Conservation (phyloP, 768 basidiomycete species). For the Russula sp. region DNA sequence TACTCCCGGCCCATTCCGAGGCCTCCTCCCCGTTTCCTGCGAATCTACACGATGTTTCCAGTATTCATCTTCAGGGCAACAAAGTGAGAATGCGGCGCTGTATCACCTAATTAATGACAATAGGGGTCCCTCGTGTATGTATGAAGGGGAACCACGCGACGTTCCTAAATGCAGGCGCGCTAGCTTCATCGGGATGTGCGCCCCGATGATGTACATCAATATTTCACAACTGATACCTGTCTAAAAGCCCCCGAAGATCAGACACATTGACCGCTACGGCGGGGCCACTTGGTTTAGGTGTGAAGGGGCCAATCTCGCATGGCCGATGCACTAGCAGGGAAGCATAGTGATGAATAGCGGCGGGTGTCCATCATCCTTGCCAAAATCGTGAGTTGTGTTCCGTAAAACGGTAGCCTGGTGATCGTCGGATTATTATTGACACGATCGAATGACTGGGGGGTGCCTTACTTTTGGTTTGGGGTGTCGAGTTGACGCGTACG, state of each 20-base stretch:
- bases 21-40: not conserved
- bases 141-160: too few relatives aligned
- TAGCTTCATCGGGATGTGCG: too few relatives aligned
- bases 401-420: conserved; percentile 36
- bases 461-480: conserved; percentile 51
- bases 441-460: not conserved
- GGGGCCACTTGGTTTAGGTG: too few relatives aligned
- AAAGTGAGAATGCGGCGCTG: not conserved
- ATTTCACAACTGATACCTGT: too few relatives aligned
- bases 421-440: not conserved
- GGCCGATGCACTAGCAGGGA: conserved; percentile 23
- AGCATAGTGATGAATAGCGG: conserved; percentile 56
- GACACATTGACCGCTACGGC: not conserved
- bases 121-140: too few relatives aligned
- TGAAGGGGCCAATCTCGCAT: not conserved
- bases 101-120: too few relatives aligned
- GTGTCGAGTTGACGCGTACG: conserved; percentile 51
- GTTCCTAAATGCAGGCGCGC: too few relatives aligned
- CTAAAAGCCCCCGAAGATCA: not conserved
- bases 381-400: conserved; percentile 23
- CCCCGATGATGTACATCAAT: too few relatives aligned
- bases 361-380: conserved; percentile 26
- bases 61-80: not conserved
- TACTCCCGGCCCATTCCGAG: not conserved
- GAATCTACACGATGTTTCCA: not conserved